Percentiles rank a stretch among this genome's conserved stretches.
These are phyloP conservation scores for Chaetomium globosum DNA, from an alignment of 2,329 filamentous ascomycete species.

Conservation along the genomic window DNA sequence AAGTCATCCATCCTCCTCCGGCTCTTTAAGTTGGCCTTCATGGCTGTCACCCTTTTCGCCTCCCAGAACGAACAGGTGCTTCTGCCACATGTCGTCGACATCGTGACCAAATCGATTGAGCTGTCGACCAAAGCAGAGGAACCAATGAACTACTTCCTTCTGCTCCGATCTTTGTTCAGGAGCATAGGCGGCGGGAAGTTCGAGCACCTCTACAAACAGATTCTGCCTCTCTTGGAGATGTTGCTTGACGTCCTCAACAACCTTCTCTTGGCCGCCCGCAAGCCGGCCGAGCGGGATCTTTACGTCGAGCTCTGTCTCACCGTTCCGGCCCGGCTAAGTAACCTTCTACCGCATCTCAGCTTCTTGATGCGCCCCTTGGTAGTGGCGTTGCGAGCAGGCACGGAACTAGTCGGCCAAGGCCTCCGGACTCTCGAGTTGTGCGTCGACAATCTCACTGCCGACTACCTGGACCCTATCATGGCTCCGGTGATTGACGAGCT, in stretches of 20 bases:
- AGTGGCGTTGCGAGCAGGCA: slow-evolving; percentile 88
- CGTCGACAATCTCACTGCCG: slow-evolving; percentile 95
- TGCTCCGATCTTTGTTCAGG: slow-evolving; percentile 87
- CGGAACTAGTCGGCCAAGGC: slow-evolving; percentile 91
- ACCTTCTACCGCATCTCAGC: slow-evolving; percentile 90
- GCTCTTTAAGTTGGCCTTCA: slow-evolving; percentile 97
- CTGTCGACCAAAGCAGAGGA: slow-evolving; percentile 93
- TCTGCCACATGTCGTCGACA: slow-evolving; percentile 92
- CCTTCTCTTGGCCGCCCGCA: slow-evolving; percentile 83
- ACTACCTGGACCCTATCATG: slow-evolving; percentile 99
- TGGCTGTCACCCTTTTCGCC: slow-evolving; percentile 97
- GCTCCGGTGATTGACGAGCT: slow-evolving; percentile 97
- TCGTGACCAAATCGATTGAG: slow-evolving; percentile 96
- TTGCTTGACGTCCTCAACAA: slow-evolving; percentile 96
- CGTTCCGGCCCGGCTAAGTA: slow-evolving; percentile 90
- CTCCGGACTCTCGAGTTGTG: slow-evolving; percentile 92
- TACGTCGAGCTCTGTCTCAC: slow-evolving; percentile 97
- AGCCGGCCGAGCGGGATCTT: slow-evolving; percentile 86
- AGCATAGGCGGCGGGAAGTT: slow-evolving; percentile 98
- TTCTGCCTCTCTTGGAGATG: slow-evolving; percentile 94
- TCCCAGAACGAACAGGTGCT: slow-evolving; percentile 94
- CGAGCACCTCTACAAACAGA: slow-evolving; percentile 97
- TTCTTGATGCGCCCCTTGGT: slow-evolving; percentile 97
- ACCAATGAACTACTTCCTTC: slow-evolving; percentile 97
- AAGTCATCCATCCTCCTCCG: slow-evolving; percentile 90